Evolutionary conservation across 2,329 filamentous ascomycete species (phyloP).

Genomic region (Colletotrichum sp.): DNA sequence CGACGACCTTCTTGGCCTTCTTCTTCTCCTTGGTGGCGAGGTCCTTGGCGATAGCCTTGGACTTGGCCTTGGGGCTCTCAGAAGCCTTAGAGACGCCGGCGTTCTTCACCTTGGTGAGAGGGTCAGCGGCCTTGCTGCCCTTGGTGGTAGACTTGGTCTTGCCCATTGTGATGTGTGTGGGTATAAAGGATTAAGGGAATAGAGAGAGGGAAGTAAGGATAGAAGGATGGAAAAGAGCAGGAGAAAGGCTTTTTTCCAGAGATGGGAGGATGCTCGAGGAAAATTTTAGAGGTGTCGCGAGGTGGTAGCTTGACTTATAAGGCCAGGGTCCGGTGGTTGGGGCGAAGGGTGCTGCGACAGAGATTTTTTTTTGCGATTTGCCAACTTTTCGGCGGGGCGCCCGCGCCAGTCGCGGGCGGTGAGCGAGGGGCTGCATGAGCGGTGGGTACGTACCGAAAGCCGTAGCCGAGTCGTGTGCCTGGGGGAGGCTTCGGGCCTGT

Average conservation of each 20-base stretch:
- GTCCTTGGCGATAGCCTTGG: conserved; percentile 70
- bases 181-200: neutral
- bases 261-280: conserved; percentile 5
- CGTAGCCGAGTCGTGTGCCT: neutral
- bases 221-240: neutral
- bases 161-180: conserved; percentile 46
- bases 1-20: conserved; percentile 44
- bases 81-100: conserved; percentile 71
- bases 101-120: conserved; percentile 64
- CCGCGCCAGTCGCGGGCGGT: conserved; percentile 14
- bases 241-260: conserved; percentile 13
- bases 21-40: conserved; percentile 57
- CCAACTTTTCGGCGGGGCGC: conserved; percentile 19
- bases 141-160: conserved; percentile 70
- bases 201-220: neutral
- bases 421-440: neutral
- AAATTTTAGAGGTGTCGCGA: neutral
- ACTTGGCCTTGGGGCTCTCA: conserved; percentile 69
- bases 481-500: neutral
- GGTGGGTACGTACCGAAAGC: conserved; percentile 13
- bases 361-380: conserved; percentile 22
- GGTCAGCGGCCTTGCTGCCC: conserved; percentile 49
- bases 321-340: conserved; percentile 19
- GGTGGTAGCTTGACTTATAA: conserved; percentile 20
- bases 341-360: conserved; percentile 20